These are phyloP conservation scores for Echites panduratus DNA, from an alignment of 257 asterid genomes.

Conservation along the genomic window DNA sequence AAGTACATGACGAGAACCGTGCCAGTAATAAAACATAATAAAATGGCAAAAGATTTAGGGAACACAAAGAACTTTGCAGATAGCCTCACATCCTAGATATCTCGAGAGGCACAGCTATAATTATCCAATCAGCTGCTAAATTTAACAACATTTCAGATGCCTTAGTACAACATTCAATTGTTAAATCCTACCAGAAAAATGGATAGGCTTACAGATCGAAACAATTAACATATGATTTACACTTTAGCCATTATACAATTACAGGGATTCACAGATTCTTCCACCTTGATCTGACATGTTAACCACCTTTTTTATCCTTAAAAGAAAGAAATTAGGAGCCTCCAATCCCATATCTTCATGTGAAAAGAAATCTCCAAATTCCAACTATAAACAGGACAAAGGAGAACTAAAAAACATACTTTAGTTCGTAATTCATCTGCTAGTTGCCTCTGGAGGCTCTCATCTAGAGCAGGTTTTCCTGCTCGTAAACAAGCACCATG, in stretches of 20 bases:
- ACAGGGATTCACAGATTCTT: background rate
- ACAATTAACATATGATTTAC: background rate
- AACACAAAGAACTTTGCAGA: background rate
- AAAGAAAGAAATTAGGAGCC: background rate
- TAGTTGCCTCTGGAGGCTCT: constrained; percentile 61
- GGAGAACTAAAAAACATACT: constrained; percentile 39
- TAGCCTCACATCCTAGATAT: background rate
- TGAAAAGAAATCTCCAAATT: background rate
- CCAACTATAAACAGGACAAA: background rate
- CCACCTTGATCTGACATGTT: background rate
- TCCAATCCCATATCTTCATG: background rate
- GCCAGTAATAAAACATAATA: background rate
- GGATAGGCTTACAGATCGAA: background rate
- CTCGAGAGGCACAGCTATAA: background rate
- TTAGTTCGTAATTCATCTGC: constrained; percentile 81
- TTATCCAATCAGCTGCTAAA: background rate
- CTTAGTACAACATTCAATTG: background rate
- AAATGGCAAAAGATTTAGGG: background rate
- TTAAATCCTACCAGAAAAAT: background rate
- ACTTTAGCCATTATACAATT: background rate
- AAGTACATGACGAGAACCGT: background rate
- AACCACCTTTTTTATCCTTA: constrained; percentile 1
- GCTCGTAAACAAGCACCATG: constrained; percentile 86
- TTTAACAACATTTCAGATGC: background rate
- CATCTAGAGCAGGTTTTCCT: constrained; percentile 72